Base-by-base conservation (phyloP, 2,329 filamentous ascomycete genomes). In the Alternaria postmessia region DNA sequence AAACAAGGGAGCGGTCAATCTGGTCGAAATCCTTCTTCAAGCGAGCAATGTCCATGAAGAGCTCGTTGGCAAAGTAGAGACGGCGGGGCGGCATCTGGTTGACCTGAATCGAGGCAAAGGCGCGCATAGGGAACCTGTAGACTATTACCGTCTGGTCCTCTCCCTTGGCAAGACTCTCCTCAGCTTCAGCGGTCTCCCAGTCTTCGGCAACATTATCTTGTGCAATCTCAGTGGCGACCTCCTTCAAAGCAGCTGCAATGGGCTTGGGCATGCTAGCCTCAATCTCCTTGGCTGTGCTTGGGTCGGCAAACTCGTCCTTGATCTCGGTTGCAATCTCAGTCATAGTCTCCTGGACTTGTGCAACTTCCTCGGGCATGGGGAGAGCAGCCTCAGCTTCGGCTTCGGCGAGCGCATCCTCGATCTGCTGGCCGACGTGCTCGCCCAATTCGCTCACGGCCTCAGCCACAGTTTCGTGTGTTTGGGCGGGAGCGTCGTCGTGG, bases 21-120 rank as follows among this genome's bases (percentile, higher is more conserved):
- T 98, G 95, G 74, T 99, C 95, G 72, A 98, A 98, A 5, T 97
- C 93, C 81, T 98, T 98, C 85, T 97, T 97, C 65, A 98, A 85
- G 59, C 93, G 88, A 52, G 95, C 94, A 75, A 99, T 95, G 70
- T 97, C 93, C 84, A 97, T 91, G 70, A 97, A 89, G 43, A 90
- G 87, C 67, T 94, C 91, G 58, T 92, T 88, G 38, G 90, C 89
- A 77, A 98, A 89, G 51, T 84, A 80, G 4, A 89, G 85, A 79
- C 61, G 84, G 80, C 62, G 84, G 79, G 65, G 86, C 82, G 75
- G 88, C 83, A 80, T 79, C 41, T 76, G 75, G 73, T 85, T 78
- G 70, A 98, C 87, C 12, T 87, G 89, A 74, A 99, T 95, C 20
- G 94, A 91, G 66, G 96, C 94, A 85, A 96, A 99, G 4, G 95